Evolutionary conservation across 352 stramenopile genomes (phyloP).

Genomic region (Phytophthora colocasiae): DNA sequence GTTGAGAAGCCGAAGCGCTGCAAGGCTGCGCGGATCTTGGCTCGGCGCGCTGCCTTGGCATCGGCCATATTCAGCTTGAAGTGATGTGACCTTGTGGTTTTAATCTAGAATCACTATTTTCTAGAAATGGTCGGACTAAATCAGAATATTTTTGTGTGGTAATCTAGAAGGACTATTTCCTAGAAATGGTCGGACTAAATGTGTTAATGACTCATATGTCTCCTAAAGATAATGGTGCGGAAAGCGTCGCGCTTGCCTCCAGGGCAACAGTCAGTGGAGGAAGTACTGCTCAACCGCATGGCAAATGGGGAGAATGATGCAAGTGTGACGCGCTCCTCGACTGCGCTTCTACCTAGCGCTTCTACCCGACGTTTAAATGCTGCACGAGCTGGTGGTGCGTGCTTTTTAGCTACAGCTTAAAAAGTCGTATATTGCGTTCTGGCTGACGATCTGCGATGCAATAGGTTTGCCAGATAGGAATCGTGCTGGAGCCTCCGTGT

Average conservation of each 20-base stretch:
- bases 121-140: no score
- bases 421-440: background rate
- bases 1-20: slow-evolving; percentile 52
- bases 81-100: slow-evolving; percentile 7
- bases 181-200: no score
- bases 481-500: slow-evolving; percentile 9
- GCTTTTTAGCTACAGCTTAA: no score
- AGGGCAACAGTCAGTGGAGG: slow-evolving; percentile 67
- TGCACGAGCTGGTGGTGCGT: slow-evolving; percentile 6
- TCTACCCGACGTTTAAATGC: slow-evolving; percentile 8
- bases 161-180: background rate
- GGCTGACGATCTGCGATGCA: background rate
- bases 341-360: slow-evolving; percentile 2
- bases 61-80: slow-evolving; percentile 13
- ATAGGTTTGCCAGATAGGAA: slow-evolving; percentile 13
- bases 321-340: slow-evolving; percentile 1
- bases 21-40: slow-evolving; percentile 58
- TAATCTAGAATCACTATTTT: no score
- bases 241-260: slow-evolving; percentile 63
- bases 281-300: slow-evolving; percentile 67
- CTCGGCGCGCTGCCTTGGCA: slow-evolving; percentile 37
- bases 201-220: no score
- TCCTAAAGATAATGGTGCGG: slow-evolving; percentile 54
- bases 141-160: no score
- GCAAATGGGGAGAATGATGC: slow-evolving; percentile 26